Evolutionary conservation across 805 yeast genomes (phyloP).

Genomic region (Sungouiella thailandica): DNA sequence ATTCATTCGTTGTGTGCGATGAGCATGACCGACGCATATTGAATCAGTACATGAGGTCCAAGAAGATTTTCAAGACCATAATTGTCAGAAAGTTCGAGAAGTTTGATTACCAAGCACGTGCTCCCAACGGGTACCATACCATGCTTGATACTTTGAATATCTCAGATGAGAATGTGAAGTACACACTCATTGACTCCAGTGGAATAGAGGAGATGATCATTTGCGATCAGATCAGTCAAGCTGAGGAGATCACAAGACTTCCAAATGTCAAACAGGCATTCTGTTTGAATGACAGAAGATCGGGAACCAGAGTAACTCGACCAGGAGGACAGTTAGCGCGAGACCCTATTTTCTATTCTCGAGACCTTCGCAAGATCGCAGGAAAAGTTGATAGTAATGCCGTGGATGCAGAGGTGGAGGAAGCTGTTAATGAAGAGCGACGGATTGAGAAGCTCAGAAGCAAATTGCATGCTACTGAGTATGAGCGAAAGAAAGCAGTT

Average conservation of each 20-base stretch:
- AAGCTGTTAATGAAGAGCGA: constrained; percentile 13
- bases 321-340: constrained; percentile 41
- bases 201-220: constrained; percentile 57
- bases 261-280: constrained; percentile 35
- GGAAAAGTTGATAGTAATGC: constrained; percentile 13
- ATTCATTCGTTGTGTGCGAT: constrained; percentile 63
- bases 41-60: constrained; percentile 27
- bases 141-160: constrained; percentile 59
- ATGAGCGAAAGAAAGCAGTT: constrained; percentile 8
- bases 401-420: constrained; percentile 14
- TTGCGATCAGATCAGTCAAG: constrained; percentile 46
- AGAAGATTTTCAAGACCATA: constrained; percentile 35
- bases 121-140: constrained; percentile 40
- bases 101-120: constrained; percentile 47
- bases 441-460: constrained; percentile 10
- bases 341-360: constrained; percentile 49
- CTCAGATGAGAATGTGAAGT: constrained; percentile 49
- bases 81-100: constrained; percentile 51
- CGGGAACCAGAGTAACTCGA: constrained; percentile 40
- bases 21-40: constrained; percentile 49
- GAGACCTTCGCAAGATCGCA: constrained; percentile 26
- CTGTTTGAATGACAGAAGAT: constrained; percentile 34
- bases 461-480: constrained; percentile 11
- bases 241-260: constrained; percentile 35
- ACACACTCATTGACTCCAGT: constrained; percentile 58